Percentiles rank a stretch among this genome's conserved stretches.
These are phyloP conservation scores for Phytophthora kernoviae DNA, from an alignment of 352 stramenopile genomes.

Conservation along the genomic window DNA sequence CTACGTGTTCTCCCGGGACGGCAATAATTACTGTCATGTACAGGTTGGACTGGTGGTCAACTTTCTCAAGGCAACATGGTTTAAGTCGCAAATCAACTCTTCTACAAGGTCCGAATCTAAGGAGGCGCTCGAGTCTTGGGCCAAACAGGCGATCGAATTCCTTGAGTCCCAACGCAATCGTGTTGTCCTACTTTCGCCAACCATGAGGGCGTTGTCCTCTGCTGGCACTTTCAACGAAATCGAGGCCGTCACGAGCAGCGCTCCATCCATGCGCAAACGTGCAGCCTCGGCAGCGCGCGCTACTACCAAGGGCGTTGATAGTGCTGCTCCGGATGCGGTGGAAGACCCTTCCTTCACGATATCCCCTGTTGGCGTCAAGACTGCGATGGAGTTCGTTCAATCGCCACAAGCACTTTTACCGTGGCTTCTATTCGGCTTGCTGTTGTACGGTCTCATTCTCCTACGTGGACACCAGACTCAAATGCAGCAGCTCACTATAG, in stretches of 20 bases:
- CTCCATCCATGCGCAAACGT: slow-evolving; percentile 23
- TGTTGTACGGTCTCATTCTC: slow-evolving; percentile 44
- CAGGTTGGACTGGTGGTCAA: slow-evolving; percentile 75
- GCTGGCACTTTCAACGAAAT: slow-evolving; percentile 28
- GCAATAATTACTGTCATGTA: slow-evolving; percentile 76
- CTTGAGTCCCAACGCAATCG: slow-evolving; percentile 43
- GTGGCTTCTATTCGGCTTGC: slow-evolving; percentile 39
- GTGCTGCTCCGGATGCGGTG: not conserved
- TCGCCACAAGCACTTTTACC: slow-evolving; percentile 21
- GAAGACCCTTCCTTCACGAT: not conserved
- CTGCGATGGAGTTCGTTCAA: slow-evolving; percentile 6
- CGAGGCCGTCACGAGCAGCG: slow-evolving; percentile 18
- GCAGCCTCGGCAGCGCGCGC: slow-evolving; percentile 2
- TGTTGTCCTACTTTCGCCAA: slow-evolving; percentile 22
- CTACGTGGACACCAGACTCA: slow-evolving; percentile 48
- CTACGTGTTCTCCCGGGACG: slow-evolving; percentile 77
- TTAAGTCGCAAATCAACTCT: slow-evolving; percentile 85
- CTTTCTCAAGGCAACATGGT: slow-evolving; percentile 84
- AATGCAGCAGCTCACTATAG: slow-evolving; percentile 46
- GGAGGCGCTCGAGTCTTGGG: slow-evolving; percentile 68
- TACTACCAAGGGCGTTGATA: slow-evolving; percentile 13
- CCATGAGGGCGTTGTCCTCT: slow-evolving; percentile 14
- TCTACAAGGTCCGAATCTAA: slow-evolving; percentile 76
- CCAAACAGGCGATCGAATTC: slow-evolving; percentile 53
- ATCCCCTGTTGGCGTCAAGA: not conserved